A percentile compares a stretch with the other conserved stretches of the same genome.
These are phyloP conservation scores for Aspergillus sp. DNA, from an alignment of 2,329 filamentous ascomycete genomes.

Conservation along the genomic window DNA sequence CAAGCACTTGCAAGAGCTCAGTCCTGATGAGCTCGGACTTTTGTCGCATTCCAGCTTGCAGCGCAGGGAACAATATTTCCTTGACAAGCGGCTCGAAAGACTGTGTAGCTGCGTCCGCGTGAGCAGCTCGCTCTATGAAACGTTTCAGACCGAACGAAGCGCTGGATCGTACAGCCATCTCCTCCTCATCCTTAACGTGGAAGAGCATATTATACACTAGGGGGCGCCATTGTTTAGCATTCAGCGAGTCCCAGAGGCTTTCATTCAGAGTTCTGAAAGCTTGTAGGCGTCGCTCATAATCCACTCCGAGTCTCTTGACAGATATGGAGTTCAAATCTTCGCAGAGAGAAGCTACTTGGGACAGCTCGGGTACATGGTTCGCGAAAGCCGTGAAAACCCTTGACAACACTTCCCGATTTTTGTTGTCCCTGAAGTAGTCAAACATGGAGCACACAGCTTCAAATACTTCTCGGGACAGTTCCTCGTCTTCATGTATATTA, in stretches of 20 bases:
- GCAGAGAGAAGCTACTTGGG: slow-evolving; percentile 68
- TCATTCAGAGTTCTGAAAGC: slow-evolving; percentile 74
- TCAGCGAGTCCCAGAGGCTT: slow-evolving; percentile 59
- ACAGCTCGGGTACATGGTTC: slow-evolving; percentile 59
- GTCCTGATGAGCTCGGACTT: slow-evolving; percentile 78
- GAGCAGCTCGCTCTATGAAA: slow-evolving; percentile 67
- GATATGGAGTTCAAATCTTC: slow-evolving; percentile 78
- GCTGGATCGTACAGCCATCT: slow-evolving; percentile 81
- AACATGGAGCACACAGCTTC: slow-evolving; percentile 77
- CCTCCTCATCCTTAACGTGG: slow-evolving; percentile 81
- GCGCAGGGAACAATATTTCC: slow-evolving; percentile 67
- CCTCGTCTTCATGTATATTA: slow-evolving; percentile 54
- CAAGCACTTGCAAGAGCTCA: slow-evolving; percentile 78
- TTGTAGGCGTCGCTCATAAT: slow-evolving; percentile 77
- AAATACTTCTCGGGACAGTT: slow-evolving; percentile 66
- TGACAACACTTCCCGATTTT: slow-evolving; percentile 72
- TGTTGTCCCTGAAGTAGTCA: slow-evolving; percentile 81
- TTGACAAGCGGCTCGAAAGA: slow-evolving; percentile 61
- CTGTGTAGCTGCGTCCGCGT: slow-evolving; percentile 43
- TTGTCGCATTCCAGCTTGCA: slow-evolving; percentile 75
- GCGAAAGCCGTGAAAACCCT: slow-evolving; percentile 72
- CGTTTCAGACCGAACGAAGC: slow-evolving; percentile 77
- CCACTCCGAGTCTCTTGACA: slow-evolving; percentile 70
- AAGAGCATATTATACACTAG: slow-evolving; percentile 87
- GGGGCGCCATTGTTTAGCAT: slow-evolving; percentile 77